Evolutionary conservation across 306 rosid genomes (phyloP).

Genomic region (Calophaca sinica): DNA sequence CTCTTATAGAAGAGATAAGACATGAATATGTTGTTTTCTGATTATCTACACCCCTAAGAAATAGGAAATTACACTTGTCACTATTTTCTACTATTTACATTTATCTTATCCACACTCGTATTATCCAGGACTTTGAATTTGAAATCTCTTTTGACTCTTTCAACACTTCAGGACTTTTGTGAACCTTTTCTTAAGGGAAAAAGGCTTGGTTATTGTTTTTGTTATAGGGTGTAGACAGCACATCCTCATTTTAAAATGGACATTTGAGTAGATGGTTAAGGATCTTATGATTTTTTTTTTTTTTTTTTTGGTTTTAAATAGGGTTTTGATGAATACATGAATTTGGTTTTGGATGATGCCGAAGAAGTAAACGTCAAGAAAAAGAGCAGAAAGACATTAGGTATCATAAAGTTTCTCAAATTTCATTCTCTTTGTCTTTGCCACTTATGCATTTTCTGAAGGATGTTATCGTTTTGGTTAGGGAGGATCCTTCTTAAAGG

Average conservation of each 20-base stretch:
- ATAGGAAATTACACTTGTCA: neutral
- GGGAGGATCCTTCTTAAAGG: slow-evolving; percentile 94
- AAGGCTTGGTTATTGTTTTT: slow-evolving; percentile 16
- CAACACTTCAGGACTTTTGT: neutral
- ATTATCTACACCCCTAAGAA: neutral
- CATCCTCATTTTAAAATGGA: neutral
- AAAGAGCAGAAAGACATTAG: slow-evolving; percentile 74
- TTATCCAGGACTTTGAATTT: neutral
- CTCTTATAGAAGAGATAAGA: neutral
- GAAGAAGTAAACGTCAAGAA: slow-evolving; percentile 84
- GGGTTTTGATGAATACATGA: slow-evolving; percentile 59
- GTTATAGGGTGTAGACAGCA: neutral
- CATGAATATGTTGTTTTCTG: neutral
- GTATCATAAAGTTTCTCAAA: slow-evolving; percentile 40
- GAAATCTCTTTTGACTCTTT: neutral
- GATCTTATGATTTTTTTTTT: slow-evolving; percentile 13
- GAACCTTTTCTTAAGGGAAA: neutral
- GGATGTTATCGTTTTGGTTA: slow-evolving; percentile 40
- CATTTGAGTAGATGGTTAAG: neutral
- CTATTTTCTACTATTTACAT: neutral
- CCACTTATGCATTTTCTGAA: slow-evolving; percentile 39
- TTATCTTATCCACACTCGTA: neutral
- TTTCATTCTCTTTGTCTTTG: slow-evolving; percentile 11
- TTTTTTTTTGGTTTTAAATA: slow-evolving; percentile 37
- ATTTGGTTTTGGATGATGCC: slow-evolving; percentile 49